Conservation (phyloP, 2,329 filamentous ascomycete species). For the Pyrenochaeta sp. region DNA sequence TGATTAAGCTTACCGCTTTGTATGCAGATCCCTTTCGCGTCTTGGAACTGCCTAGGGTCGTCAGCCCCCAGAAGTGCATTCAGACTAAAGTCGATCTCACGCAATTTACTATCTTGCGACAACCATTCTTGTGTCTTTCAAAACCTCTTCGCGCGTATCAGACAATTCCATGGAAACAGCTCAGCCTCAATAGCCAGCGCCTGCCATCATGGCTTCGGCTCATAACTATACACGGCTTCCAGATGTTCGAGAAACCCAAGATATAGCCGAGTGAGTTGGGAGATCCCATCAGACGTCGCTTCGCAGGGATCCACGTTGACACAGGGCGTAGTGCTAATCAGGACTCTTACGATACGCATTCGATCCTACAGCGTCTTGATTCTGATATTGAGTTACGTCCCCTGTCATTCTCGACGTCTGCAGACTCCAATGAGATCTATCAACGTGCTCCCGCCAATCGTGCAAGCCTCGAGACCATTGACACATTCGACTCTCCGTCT, state of each 20-base stretch:
- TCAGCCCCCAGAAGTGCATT: too few species aligned
- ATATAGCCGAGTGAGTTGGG: slow-evolving; percentile 11
- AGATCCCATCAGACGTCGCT: too few species aligned
- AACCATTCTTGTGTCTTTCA: too few species aligned
- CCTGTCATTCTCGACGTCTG: background rate
- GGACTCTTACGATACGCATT: background rate
- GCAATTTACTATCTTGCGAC: too few species aligned
- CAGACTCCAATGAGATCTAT: slow-evolving; percentile 8
- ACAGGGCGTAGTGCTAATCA: background rate
- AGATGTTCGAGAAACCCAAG: slow-evolving; percentile 16
- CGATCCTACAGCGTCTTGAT: background rate
- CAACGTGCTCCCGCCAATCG: slow-evolving; percentile 10
- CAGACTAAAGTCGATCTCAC: too few species aligned
- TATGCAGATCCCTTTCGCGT: background rate
- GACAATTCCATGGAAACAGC: too few species aligned
- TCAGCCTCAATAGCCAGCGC: too few species aligned
- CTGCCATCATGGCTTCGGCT: slow-evolving; percentile 8
- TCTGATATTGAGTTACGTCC: slow-evolving; percentile 8
- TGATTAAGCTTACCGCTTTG: too few species aligned
- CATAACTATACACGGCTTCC: slow-evolving; percentile 25
- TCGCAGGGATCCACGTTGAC: background rate
- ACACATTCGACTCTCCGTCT: slow-evolving; percentile 18
- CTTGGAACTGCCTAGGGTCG: background rate
- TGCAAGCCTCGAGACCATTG: slow-evolving; percentile 24
- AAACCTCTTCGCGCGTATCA: too few species aligned